Conservation (phyloP, 805 yeast species). For the Hanseniaspora hatyaiensis region DNA sequence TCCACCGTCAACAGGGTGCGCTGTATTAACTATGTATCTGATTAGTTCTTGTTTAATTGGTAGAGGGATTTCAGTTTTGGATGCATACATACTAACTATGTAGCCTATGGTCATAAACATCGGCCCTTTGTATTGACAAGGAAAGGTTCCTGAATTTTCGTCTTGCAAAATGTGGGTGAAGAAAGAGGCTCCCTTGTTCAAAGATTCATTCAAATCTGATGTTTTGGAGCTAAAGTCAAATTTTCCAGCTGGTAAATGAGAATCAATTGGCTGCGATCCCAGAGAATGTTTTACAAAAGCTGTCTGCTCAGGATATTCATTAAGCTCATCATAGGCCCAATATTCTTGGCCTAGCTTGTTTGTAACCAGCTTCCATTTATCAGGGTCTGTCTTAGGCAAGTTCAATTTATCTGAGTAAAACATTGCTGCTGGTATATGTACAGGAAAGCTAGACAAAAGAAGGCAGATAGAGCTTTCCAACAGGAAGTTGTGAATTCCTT, state of each 20-base stretch:
- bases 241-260: constrained; percentile 28
- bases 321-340: constrained; percentile 53
- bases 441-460: no score
- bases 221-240: constrained; percentile 20
- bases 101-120: constrained; percentile 94
- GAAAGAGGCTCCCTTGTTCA: constrained; percentile 63
- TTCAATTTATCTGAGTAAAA: constrained; percentile 62
- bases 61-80: constrained; percentile 56
- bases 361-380: constrained; percentile 62
- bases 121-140: constrained; percentile 92
- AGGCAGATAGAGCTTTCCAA: no score
- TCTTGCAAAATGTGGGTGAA: constrained; percentile 56
- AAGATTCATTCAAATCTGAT: constrained; percentile 45
- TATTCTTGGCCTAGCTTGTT: constrained; percentile 60
- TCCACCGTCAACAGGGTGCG: constrained; percentile 99
- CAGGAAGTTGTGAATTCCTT: no score
- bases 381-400: constrained; percentile 54
- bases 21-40: constrained; percentile 76
- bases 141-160: constrained; percentile 67
- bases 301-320: constrained; percentile 41
- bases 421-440: neutral
- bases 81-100: constrained; percentile 59
- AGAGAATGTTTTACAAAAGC: constrained; percentile 46
- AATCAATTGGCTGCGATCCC: constrained; percentile 31
- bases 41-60: constrained; percentile 58